These are phyloP conservation scores for Isoetes taiwanensis DNA, from an alignment of 75 land plant genomes.

Conservation along the genomic window DNA sequence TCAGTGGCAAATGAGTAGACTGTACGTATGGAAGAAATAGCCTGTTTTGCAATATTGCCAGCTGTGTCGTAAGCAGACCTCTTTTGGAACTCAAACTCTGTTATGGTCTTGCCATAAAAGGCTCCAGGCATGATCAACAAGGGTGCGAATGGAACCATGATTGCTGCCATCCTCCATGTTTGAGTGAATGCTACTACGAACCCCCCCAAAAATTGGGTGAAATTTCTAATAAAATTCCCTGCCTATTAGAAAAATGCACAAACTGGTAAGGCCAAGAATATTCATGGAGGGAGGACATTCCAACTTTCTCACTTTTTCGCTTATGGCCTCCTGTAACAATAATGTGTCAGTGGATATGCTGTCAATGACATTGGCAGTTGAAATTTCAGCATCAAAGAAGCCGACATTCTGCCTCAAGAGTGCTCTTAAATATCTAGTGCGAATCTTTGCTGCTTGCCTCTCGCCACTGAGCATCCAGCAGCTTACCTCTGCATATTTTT, in stretches of 20 bases:
- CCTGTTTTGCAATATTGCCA: slow-evolving; percentile 34
- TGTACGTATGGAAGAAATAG: slow-evolving; percentile 43
- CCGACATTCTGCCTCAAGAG: slow-evolving; percentile 67
- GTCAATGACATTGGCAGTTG: slow-evolving; percentile 45
- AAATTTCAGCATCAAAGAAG: slow-evolving; percentile 62
- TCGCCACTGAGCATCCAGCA: slow-evolving; percentile 82
- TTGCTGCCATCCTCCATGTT: slow-evolving; percentile 37
- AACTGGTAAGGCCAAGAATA: neutral
- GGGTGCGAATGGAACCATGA: slow-evolving; percentile 22
- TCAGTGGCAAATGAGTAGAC: slow-evolving; percentile 48
- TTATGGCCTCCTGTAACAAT: slow-evolving; percentile 58
- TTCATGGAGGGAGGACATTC: too few relatives aligned
- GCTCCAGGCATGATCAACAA: slow-evolving; percentile 36
- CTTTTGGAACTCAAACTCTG: slow-evolving; percentile 13
- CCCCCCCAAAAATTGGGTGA: slow-evolving; percentile 18
- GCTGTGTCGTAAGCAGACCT: slow-evolving; percentile 27
- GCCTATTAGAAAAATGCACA: slow-evolving; percentile 18
- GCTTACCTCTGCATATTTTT: slow-evolving; percentile 59
- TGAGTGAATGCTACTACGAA: slow-evolving; percentile 17
- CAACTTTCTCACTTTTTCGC: slow-evolving; percentile 82
- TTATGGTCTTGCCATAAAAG: slow-evolving; percentile 24
- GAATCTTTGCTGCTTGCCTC: slow-evolving; percentile 51
- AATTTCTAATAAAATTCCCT: slow-evolving; percentile 24
- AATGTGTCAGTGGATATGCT: slow-evolving; percentile 59
- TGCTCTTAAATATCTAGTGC: slow-evolving; percentile 48